Evolutionary conservation across 495 filamentous ascomycete species (phyloP), one percentile per base, ranked within the genome.

Genomic region (Evansstolkia leycettana): DNA sequence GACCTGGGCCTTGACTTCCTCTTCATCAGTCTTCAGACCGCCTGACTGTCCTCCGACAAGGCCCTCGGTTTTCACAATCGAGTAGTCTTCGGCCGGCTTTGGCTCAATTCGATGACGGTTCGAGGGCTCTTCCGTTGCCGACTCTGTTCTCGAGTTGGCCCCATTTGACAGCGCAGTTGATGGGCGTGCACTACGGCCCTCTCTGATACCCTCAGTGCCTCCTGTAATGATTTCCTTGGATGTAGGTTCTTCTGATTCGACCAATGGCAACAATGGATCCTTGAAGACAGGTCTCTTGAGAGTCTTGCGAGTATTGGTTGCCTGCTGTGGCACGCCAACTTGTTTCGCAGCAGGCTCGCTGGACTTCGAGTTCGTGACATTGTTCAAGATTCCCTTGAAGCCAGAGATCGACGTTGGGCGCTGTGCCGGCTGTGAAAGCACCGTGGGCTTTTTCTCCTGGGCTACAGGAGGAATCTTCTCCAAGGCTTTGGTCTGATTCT

Each of bases 281-380:
- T 76, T 78, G 58, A 83, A 87, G 20, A 92, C 67, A 13, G 57
- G 76, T 62, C 81, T 86, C 31, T 63, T 57, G n/a, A 63, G 35
- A 12, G 55, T 49, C 39, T 75, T 78, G 38, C 59, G 56, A 13
- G 42, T 39, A 40, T 65, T 67, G 9, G 52, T 42, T 9, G 42
- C 29, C 33, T 60, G 54, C 25, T 64, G 57, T 5, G 55, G 43
- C 27, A 39, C 38, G 13, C 51, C 26, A 9, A 51, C 34, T 28
- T 47, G 46, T 40, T 67, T 72, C 7, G 52, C 45, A 28, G 55
- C 42, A 20, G 57, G 47, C 28, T 62, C 62, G 23, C 50, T 48
- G 9, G 41, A 52, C 29, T 47, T 66, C 17, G 47, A 28, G 38
- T 49, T 51, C 27, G 52, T 50, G 27, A 51, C 53, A 45, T 63